Conservation (phyloP, 495 filamentous ascomycete genomes). For the Penicillium alfredii region DNA sequence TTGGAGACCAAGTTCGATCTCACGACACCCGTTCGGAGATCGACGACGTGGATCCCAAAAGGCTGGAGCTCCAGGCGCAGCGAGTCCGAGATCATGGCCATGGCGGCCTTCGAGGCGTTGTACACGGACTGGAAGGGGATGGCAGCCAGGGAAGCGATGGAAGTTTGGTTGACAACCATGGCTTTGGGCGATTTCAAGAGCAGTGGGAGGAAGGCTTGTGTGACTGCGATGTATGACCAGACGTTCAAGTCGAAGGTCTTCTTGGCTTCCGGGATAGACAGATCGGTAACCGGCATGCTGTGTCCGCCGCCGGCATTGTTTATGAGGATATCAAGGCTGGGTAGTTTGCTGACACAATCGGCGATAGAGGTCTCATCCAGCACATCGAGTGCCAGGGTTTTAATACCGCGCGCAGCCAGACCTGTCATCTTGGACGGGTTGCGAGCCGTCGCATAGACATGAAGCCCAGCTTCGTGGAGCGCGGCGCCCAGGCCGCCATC, state of each 20-base stretch:
- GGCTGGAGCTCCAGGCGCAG: conserved; percentile 47
- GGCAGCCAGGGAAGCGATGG: conserved; percentile 54
- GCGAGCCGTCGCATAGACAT: conserved; percentile 44
- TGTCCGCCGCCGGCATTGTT: conserved; percentile 36
- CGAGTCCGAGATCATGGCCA: conserved; percentile 21
- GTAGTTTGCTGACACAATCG: conserved; percentile 10
- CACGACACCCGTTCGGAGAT: conserved; percentile 15
- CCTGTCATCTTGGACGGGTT: conserved; percentile 33
- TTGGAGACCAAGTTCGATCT: not conserved
- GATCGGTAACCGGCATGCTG: conserved; percentile 31
- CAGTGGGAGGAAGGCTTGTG: conserved; percentile 37
- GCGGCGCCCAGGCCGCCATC: conserved; percentile 39
- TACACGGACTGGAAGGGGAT: conserved; percentile 1
- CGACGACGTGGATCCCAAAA: conserved; percentile 21
- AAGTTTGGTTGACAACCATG: conserved; percentile 24
- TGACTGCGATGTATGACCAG: conserved; percentile 29
- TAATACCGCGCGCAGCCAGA: conserved; percentile 17
- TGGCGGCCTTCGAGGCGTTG: conserved; percentile 4
- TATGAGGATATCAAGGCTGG: conserved; percentile 34
- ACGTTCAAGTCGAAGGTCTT: conserved; percentile 43
- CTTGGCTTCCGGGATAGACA: conserved; percentile 27
- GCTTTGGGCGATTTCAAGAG: conserved; percentile 34
- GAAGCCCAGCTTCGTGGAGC: conserved; percentile 27
- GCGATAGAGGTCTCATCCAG: conserved; percentile 25
- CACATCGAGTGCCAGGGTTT: conserved; percentile 32